Base-by-base conservation (phyloP, 768 basidiomycete species). In the Kwoniella botswanensis region DNA sequence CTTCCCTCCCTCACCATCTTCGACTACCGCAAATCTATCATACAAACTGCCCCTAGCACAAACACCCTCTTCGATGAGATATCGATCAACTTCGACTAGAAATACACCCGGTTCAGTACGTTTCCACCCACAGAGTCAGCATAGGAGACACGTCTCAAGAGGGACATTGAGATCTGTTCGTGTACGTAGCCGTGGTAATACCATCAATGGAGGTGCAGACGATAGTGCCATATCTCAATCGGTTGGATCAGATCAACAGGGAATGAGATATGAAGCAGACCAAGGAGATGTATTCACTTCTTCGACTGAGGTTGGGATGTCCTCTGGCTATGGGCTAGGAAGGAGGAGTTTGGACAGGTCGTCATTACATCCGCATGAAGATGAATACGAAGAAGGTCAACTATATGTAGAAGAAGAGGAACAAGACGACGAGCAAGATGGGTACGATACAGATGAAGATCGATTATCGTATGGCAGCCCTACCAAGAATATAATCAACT, bases 1-100 rank as follows among this genome's bases (percentile, higher is more conserved):
- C 22, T 79, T 76, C 2, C 78, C 78, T 2, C 61, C 65, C 12
- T n/a, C 56, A 18, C 43, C 63, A 17, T 63, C 69, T 29, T 35
- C 68, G 35, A 22, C 63, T 35, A 59, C 70, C 29, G 65, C 76
- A 2, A 44, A 11, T 67, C 73, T 9, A 41, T 18, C 29, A 44
- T 66, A 57, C 24, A 56, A 67, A 0, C 69, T 55, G 26, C 65
- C 71, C 0, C 60, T 53, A 2, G 41, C 24, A 21, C 55, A 44
- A 5, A 67, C 68, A 41, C 52, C 67, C 22, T 57, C 70, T 42
- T 59, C 60, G 10, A 41, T 64, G 5, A 63, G 65, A 56, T 59
- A 24, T 24, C 18, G 35, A 35, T 65, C 63, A 15, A 54, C 21
- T 10, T 42, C 42, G 12, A 29, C 29, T 9, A 29, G 12, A n/a